Evolutionary conservation across 768 basidiomycete species (phyloP), one percentile per base, ranked within the genome.

Genomic region (Xerocomellus intermedius): DNA sequence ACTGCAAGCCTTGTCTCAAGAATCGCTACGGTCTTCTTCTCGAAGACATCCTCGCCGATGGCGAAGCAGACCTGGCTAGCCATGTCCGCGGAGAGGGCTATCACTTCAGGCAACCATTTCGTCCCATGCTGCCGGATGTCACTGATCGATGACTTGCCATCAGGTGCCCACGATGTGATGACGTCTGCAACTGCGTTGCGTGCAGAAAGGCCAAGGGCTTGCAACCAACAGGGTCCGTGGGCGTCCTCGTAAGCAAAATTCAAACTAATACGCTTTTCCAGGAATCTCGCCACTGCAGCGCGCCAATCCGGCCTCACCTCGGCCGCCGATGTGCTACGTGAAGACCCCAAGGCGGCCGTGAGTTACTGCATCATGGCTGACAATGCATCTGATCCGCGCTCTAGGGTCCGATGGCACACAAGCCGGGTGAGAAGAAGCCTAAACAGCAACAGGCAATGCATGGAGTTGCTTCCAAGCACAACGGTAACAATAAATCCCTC

Each of bases 81-180:
- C 74, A 78, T 56, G 66, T 68, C 28, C 59, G 56, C 21, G 64
- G 62, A 5, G 63, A 61, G 38, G 69, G 64, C 5, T 83, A 82
- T 62, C 69, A 70, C 26, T 90, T 83, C 75, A 79, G 78, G 86
- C 86, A 39, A 63, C 45, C 69, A 47, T 45, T 38, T 39, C 64
- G 17, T 48, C 19, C 51, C 36, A 30, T 52, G 30, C 49, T 51
- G 26, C 42, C 35, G 35, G 42, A 56, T 50, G 51, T 38, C 45
- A 49, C 37, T 50, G 55, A 60, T 60, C 60, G 43, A 52, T 54
- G 21, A 52, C 60, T 55, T 47, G 48, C 44, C 48, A 42, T 26
- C 58, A 91, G 88, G 65, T 91, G 89, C 59, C 87, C 87, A 5
- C 80, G 77, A 60, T 91, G 89, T 55, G 73, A 78, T 48, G 82